Evolutionary conservation across 768 basidiomycete species (phyloP).

Genomic region (Hortiboletus flavorubellus): DNA sequence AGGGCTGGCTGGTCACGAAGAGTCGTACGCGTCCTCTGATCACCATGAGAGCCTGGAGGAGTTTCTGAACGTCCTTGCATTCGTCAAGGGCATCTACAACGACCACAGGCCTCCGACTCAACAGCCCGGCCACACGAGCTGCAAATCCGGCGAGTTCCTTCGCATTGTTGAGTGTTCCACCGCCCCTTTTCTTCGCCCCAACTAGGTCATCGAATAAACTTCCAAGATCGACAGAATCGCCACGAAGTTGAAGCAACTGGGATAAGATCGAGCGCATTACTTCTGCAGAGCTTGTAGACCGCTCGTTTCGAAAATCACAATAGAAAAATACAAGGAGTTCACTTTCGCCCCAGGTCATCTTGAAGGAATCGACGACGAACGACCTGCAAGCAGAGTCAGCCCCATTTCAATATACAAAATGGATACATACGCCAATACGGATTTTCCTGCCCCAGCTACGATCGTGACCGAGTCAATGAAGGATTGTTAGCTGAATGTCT

Average conservation of each 20-base stretch:
- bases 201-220: neutral
- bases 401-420: neutral
- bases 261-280: slow-evolving; percentile 1
- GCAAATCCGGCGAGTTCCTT: neutral
- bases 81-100: slow-evolving; percentile 8
- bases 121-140: neutral
- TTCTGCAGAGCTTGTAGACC: neutral
- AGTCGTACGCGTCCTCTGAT: neutral
- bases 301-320: slow-evolving; percentile 1
- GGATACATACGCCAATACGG: slow-evolving; percentile 6
- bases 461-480: neutral
- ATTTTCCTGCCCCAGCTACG: slow-evolving; percentile 7
- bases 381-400: neutral
- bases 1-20: neutral
- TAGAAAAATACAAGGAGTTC: neutral
- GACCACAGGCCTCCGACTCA: neutral
- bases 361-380: slow-evolving; percentile 1
- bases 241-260: neutral
- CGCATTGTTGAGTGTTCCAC: neutral
- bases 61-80: neutral
- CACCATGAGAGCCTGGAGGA: neutral
- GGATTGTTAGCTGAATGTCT: no score
- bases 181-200: neutral
- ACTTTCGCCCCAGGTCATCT: neutral
- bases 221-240: neutral